A percentile compares a stretch with the other conserved stretches of the same genome.
Conservation (phyloP, 2,329 filamentous ascomycete genomes). For the Penicillium sp. region DNA sequence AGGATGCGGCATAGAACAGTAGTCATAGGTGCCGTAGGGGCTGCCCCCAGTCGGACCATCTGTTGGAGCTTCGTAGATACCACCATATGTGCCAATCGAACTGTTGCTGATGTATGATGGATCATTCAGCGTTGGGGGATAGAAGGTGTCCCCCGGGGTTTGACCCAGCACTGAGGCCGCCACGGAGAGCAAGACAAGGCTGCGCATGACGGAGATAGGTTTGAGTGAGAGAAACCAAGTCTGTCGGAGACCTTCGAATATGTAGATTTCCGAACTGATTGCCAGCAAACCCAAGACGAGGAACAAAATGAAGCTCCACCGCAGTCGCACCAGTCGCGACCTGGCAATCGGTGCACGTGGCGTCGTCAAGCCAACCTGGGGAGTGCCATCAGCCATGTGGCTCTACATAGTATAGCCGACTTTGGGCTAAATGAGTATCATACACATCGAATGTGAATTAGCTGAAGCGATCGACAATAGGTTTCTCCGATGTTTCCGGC, state of each 20-base stretch:
- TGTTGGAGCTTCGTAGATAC: constrained; percentile 33
- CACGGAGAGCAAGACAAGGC: constrained; percentile 5
- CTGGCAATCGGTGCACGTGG: constrained; percentile 1
- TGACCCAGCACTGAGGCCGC: constrained; percentile 10
- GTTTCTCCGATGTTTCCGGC: neutral
- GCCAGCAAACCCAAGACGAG: neutral
- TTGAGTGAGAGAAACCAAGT: neutral
- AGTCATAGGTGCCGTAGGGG: constrained; percentile 37
- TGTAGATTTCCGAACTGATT: neutral
- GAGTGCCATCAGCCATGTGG: neutral
- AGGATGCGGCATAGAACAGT: constrained; percentile 43
- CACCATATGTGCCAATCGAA: constrained; percentile 39
- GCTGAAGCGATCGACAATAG: neutral
- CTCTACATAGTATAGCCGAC: neutral
- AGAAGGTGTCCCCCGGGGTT: constrained; percentile 30
- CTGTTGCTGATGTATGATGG: constrained; percentile 37
- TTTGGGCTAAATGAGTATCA: neutral
- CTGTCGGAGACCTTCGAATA: neutral
- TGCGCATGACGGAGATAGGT: constrained; percentile 10
- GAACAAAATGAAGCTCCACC: constrained; percentile 1
- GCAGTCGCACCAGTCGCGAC: constrained; percentile 2
- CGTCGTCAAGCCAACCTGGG: neutral
- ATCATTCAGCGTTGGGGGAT: constrained; percentile 37
- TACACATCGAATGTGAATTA: neutral
- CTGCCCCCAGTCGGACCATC: constrained; percentile 20